Percentiles rank a stretch among this genome's conserved stretches.
Conservation (phyloP, 1,284 basidiomycete genomes). For the Tylopilus sp. region DNA sequence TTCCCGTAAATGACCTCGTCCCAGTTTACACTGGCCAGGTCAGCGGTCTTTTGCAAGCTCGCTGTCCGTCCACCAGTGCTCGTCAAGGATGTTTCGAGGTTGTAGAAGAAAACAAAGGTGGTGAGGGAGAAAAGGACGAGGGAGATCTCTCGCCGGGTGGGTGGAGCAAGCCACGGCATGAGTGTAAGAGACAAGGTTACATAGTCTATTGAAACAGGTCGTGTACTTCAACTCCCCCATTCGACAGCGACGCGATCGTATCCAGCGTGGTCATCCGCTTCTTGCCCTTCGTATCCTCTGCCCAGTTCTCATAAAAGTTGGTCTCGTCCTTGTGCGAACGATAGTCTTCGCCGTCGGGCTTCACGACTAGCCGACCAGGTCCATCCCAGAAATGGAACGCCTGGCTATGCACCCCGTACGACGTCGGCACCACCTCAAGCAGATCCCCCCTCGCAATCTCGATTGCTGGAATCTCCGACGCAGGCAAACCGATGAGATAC, state of each 20-base stretch:
- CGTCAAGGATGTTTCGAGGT: conserved; percentile 55
- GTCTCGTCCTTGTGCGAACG: conserved; percentile 50
- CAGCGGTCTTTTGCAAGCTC: conserved; percentile 20
- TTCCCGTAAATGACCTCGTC: conserved; percentile 61
- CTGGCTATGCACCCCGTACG: conserved; percentile 83
- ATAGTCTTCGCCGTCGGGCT: conserved; percentile 37
- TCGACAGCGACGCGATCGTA: conserved; percentile 22
- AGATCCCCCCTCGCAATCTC: conserved; percentile 90
- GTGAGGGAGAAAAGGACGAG: conserved; percentile 57
- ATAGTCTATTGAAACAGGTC: conserved; percentile 16
- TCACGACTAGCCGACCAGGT: conserved; percentile 56
- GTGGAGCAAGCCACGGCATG: conserved; percentile 55
- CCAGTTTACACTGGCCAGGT: conserved; percentile 38
- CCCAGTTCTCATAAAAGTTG: conserved; percentile 83
- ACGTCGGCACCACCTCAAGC: conserved; percentile 84
- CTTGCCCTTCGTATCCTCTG: conserved; percentile 76
- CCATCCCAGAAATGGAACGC: conserved; percentile 93
- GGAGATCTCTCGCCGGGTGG: conserved; percentile 58
- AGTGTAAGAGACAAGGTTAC: background rate
- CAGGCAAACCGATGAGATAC: conserved; percentile 91
- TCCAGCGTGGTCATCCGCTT: conserved; percentile 37
- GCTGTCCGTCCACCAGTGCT: conserved; percentile 33
- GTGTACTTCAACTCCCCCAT: conserved; percentile 2
- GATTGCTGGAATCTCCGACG: conserved; percentile 93
- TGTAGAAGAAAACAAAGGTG: conserved; percentile 61